phyloP scores from a whole-genome alignment of 306 rosid species.

The Myrica gale region DNA sequence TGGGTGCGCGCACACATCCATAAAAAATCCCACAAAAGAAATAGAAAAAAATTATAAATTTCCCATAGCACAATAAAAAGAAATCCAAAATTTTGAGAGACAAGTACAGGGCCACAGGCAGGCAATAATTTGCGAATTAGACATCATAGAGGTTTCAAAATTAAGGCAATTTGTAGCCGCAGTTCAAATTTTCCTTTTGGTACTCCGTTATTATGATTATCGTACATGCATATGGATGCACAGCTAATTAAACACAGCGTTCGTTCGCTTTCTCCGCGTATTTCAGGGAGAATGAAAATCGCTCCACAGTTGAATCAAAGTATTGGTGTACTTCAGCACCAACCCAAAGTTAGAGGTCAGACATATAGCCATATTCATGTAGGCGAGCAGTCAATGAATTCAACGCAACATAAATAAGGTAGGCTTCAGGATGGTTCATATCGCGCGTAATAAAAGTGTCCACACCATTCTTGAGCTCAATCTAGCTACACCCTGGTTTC shows the following conservation, averaged over 20 bases:
- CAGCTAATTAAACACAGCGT: neutral
- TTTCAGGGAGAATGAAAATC: neutral
- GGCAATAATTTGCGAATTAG: too few relatives aligned
- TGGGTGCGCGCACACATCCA: too few relatives aligned
- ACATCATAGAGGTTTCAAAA: too few relatives aligned
- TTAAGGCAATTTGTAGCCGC: too few relatives aligned
- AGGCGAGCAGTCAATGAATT: constrained; percentile 64
- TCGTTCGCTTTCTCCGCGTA: neutral
- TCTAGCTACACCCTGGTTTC: constrained; percentile 85
- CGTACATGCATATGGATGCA: too few relatives aligned
- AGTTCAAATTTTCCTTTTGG: too few relatives aligned
- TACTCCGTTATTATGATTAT: too few relatives aligned
- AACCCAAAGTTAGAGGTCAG: constrained; percentile 31
- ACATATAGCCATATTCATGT: constrained; percentile 55
- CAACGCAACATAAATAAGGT: constrained; percentile 54
- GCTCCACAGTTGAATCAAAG: neutral
- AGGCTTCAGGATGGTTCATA: constrained; percentile 55
- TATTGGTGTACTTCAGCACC: constrained; percentile 15
- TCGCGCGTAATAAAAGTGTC: constrained; percentile 69
- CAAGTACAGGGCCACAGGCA: too few relatives aligned
- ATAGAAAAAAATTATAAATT: too few relatives aligned
- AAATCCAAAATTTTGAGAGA: too few relatives aligned
- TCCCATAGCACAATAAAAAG: too few relatives aligned
- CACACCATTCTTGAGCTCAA: constrained; percentile 73
- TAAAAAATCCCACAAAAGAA: too few relatives aligned